Percentiles rank a stretch among this genome's conserved stretches.
phyloP scores from a whole-genome alignment of 768 basidiomycete genomes.

The Chlorophyllum brunneum region DNA sequence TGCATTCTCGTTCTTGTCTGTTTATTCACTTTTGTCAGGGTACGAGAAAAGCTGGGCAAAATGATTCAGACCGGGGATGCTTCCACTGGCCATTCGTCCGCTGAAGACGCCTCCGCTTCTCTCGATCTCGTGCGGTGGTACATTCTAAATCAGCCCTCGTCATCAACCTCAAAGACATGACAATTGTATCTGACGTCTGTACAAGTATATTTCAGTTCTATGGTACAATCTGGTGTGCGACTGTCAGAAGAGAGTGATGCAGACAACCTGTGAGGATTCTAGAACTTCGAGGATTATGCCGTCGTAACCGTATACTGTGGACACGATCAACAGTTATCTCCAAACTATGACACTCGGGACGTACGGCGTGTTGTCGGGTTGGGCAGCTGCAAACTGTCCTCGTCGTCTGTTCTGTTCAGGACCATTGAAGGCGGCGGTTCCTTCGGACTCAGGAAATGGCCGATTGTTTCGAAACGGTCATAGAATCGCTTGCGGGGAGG shows the following conservation, averaged over 20 bases:
- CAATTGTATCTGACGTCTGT: no score
- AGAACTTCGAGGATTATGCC: slow-evolving; percentile 80
- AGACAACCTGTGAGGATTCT: slow-evolving; percentile 71
- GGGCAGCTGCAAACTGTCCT: slow-evolving; percentile 65
- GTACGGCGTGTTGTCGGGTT: slow-evolving; percentile 63
- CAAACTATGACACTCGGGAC: slow-evolving; percentile 21
- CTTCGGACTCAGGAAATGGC: slow-evolving; percentile 71
- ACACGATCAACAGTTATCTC: background rate
- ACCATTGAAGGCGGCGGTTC: slow-evolving; percentile 77
- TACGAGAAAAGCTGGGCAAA: slow-evolving; percentile 75
- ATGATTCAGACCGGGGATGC: slow-evolving; percentile 80
- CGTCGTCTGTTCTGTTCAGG: slow-evolving; percentile 74
- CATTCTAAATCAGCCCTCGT: slow-evolving; percentile 49
- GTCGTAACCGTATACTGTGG: slow-evolving; percentile 69
- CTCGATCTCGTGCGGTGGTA: slow-evolving; percentile 86
- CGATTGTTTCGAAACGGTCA: slow-evolving; percentile 78
- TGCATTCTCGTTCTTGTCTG: slow-evolving; percentile 14
- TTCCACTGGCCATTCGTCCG: slow-evolving; percentile 79
- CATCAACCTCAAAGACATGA: background rate
- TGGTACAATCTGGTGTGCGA: background rate
- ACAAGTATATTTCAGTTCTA: background rate
- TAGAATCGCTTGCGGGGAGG: slow-evolving; percentile 72
- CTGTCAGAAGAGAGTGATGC: slow-evolving; percentile 63
- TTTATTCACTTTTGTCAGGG: slow-evolving; percentile 42
- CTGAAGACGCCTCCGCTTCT: slow-evolving; percentile 87